These are phyloP conservation scores for Juncus inflexus DNA, from an alignment of 176 grass and related monocot genomes.

Conservation along the genomic window DNA sequence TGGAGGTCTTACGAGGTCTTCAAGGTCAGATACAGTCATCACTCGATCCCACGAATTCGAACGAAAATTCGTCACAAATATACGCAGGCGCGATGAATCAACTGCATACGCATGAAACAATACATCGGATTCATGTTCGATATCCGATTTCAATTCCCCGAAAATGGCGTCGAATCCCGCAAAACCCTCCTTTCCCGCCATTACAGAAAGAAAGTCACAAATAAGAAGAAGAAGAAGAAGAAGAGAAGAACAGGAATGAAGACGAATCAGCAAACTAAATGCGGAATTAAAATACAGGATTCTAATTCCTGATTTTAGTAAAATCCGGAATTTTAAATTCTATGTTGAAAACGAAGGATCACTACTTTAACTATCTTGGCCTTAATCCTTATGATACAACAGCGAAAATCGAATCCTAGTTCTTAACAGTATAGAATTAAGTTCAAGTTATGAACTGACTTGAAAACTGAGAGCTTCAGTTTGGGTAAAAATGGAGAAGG, in stretches of 20 bases:
- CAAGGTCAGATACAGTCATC: conserved; percentile 54
- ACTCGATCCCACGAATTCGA: conserved; percentile 52
- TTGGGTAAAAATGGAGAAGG: conserved; percentile 32
- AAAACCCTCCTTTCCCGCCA: conserved; percentile 43
- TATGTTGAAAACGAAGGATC: too few relatives aligned
- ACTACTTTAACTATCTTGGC: too few relatives aligned
- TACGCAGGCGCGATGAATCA: conserved; percentile 36
- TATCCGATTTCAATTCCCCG: conserved; percentile 44
- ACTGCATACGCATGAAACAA: conserved; percentile 20
- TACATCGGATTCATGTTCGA: conserved; percentile 22
- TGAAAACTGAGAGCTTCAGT: not conserved
- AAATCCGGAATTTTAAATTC: too few relatives aligned
- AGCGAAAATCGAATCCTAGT: too few relatives aligned
- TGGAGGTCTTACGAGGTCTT: conserved; percentile 50
- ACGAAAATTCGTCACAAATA: conserved; percentile 66
- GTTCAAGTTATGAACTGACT: not conserved
- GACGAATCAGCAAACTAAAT: too few relatives aligned
- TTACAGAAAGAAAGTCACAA: not conserved
- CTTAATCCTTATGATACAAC: too few relatives aligned
- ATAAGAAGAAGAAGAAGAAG: not conserved
- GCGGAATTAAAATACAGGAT: too few relatives aligned
- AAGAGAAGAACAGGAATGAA: not conserved
- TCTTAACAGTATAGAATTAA: too few relatives aligned
- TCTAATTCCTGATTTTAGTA: too few relatives aligned
- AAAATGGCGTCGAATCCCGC: conserved; percentile 44